Base-by-base conservation (phyloP, 306 rosid species). In the Elaeagnus macrophylla region DNA sequence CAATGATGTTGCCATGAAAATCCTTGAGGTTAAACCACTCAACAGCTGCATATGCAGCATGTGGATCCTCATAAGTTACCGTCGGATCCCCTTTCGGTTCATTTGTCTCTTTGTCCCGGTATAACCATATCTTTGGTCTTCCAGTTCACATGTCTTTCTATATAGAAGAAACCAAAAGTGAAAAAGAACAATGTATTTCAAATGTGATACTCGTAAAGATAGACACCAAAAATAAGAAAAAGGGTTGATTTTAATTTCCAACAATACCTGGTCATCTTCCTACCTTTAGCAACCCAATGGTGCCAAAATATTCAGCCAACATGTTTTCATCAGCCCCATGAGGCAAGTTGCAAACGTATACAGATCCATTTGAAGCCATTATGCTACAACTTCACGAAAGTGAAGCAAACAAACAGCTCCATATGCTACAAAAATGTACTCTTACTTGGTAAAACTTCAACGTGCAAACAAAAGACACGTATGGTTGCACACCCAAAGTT, bases 1-100 rank as follows among this genome's bases (percentile, higher is more conserved):
- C 99, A 73, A 91, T 87, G 52, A 49, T 63, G 69, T 50, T 87
- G 45, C 99, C 99, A 65, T 84, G 99, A 77, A 91, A 91, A 61
- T 91, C 95, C 79, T 87, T 91, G 67, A 75, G 65, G 59, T 91
- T 87, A 75, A 91, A 91, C 99, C 99, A 91, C 63, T 91, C 97
- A 71, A 91, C 89, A 17, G 97, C 96, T 12, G 96, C 99, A 39
- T 71, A 49, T 6, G 99, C 99, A 59, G 96, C 99, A 73, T 87
- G 96, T 3, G 99, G 99, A 61, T 91, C 99, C 72, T 91, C 99
- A 54, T 91, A 91, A 17, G 96, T 91, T 37, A 91, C 89, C 18
- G 96, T 84, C 56, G 99, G 96, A 80, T 91, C 99, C 62, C 99
- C 99, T 68, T 91, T 91, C 10, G 96, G 99, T 56, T 91, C 99